A percentile compares a stretch with the other conserved stretches of the same genome.
phyloP scores from a whole-genome alignment of 331 rosid species.

The Erythrophleum ivorense region DNA sequence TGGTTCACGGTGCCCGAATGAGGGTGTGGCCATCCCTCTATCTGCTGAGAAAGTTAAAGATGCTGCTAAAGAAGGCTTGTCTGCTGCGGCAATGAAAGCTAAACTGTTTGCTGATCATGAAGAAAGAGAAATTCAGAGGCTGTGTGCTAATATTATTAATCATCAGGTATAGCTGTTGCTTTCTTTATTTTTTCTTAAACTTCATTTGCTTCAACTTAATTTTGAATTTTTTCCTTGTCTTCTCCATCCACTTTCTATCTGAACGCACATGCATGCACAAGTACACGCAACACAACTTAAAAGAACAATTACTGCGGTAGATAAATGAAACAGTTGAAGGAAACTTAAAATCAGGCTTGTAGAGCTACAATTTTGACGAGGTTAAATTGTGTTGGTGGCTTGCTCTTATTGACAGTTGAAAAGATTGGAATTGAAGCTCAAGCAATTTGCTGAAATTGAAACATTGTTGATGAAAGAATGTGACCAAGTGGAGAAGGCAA shows the following conservation, averaged over 20 bases:
- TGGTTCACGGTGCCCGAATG: slow-evolving; percentile 65
- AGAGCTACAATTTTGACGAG: slow-evolving; percentile 25
- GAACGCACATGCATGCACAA: slow-evolving; percentile 20
- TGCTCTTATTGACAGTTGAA: slow-evolving; percentile 68
- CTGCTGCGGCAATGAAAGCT: slow-evolving; percentile 97
- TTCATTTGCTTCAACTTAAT: slow-evolving; percentile 36
- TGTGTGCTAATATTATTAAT: slow-evolving; percentile 88
- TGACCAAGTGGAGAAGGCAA: slow-evolving; percentile 87
- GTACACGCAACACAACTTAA: not conserved
- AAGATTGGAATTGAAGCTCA: slow-evolving; percentile 88
- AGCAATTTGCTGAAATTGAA: slow-evolving; percentile 96
- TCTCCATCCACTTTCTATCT: slow-evolving; percentile 7
- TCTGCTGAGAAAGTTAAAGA: slow-evolving; percentile 78
- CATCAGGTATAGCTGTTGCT: slow-evolving; percentile 74
- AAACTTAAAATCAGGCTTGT: slow-evolving; percentile 30
- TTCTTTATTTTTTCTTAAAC: slow-evolving; percentile 6
- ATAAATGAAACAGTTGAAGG: slow-evolving; percentile 35
- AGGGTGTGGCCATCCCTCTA: slow-evolving; percentile 61
- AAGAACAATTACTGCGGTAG: slow-evolving; percentile 5
- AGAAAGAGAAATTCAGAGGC: slow-evolving; percentile 98
- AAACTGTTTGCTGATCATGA: slow-evolving; percentile 96
- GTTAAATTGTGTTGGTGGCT: slow-evolving; percentile 39
- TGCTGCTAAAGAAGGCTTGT: slow-evolving; percentile 92
- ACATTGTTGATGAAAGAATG: slow-evolving; percentile 96
- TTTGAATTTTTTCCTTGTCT: slow-evolving; percentile 18